Conservation (phyloP, 306 rosid species). For the Luffa acutangula region DNA sequence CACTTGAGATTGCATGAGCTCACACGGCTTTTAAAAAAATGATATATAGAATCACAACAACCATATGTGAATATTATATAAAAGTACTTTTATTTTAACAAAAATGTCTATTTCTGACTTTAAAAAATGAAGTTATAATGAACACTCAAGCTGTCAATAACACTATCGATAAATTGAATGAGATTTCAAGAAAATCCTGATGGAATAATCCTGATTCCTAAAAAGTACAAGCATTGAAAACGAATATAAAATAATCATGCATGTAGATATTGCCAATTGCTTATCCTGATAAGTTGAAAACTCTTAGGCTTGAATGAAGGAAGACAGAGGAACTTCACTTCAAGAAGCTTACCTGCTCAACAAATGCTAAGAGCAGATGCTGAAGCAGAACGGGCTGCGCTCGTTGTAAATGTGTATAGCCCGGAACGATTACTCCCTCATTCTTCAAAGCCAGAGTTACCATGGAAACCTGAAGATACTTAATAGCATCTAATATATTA, state of each 20-base stretch:
- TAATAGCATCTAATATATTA: conserved; percentile 35
- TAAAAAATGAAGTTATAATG: neutral
- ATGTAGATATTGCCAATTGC: neutral
- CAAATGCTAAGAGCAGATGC: conserved; percentile 78
- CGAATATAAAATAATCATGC: neutral
- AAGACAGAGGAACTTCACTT: neutral
- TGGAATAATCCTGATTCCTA: neutral
- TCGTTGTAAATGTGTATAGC: conserved; percentile 86
- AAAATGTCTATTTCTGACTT: neutral
- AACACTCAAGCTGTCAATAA: neutral
- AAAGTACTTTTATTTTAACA: neutral
- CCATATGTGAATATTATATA: neutral
- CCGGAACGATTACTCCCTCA: conserved; percentile 78
- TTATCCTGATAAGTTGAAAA: neutral
- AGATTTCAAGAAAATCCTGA: neutral
- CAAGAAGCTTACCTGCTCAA: conserved; percentile 66
- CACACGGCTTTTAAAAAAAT: neutral
- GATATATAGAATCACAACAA: neutral
- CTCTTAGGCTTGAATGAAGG: neutral
- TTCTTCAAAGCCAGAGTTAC: conserved; percentile 49
- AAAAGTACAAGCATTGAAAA: neutral
- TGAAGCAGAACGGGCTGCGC: conserved; percentile 86
- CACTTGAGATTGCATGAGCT: neutral
- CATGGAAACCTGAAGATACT: conserved; percentile 55
- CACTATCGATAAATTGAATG: neutral